Evolutionary conservation across 768 basidiomycete species (phyloP).

Genomic region (Calocybe gangraenosa): DNA sequence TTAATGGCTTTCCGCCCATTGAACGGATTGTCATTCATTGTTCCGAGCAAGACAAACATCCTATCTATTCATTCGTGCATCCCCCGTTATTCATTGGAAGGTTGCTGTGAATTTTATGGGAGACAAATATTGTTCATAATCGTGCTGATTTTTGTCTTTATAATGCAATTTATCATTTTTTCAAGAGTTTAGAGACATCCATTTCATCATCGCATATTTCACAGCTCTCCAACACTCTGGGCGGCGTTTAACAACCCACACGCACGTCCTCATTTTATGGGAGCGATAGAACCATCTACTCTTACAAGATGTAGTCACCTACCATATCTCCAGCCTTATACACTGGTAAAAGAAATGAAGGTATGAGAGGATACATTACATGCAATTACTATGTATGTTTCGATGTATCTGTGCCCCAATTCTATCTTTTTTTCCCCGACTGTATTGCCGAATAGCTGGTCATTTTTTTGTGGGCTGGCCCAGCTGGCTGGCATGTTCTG

Average conservation of each 20-base stretch:
- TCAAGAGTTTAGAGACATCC: slow-evolving; percentile 8
- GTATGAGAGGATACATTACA: slow-evolving; percentile 24
- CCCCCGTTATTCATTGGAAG: slow-evolving; percentile 20
- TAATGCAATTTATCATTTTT: background rate
- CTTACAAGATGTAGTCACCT: slow-evolving; percentile 25
- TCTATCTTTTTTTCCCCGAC: no score
- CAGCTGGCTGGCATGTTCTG: slow-evolving; percentile 81
- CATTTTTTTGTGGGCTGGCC: slow-evolving; percentile 63
- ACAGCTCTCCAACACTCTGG: slow-evolving; percentile 96
- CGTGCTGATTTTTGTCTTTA: background rate
- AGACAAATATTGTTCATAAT: slow-evolving; percentile 9
- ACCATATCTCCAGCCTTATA: slow-evolving; percentile 29
- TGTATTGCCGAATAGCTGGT: no score
- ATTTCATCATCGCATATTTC: slow-evolving; percentile 2
- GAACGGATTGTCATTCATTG: slow-evolving; percentile 80
- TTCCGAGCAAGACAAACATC: slow-evolving; percentile 63
- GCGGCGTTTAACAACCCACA: slow-evolving; percentile 64
- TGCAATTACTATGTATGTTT: background rate
- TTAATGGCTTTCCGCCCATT: slow-evolving; percentile 68
- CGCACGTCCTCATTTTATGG: slow-evolving; percentile 94
- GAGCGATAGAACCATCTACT: slow-evolving; percentile 60
- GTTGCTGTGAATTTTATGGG: slow-evolving; percentile 21
- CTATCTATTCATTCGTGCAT: slow-evolving; percentile 35
- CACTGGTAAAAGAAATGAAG: slow-evolving; percentile 28
- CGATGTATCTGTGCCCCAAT: no score